Evolutionary conservation across 2,329 filamentous ascomycete species (phyloP).

Genomic region (Neonectria punicea): DNA sequence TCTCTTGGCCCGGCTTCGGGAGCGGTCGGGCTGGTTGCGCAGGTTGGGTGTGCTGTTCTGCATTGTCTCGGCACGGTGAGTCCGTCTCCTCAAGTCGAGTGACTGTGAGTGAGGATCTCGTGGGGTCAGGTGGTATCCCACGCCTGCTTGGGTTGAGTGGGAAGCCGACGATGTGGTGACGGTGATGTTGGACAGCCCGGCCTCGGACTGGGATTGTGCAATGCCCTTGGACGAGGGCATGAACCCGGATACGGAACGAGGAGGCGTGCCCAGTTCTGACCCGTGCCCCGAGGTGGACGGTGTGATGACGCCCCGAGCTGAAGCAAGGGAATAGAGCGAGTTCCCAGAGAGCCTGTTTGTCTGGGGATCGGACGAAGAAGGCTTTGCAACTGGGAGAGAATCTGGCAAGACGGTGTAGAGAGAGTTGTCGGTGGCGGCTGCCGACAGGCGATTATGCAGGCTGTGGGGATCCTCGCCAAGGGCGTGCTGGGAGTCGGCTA

Average conservation of each 20-base stretch:
- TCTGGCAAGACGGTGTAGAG: conserved; percentile 58
- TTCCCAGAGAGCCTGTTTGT: conserved; percentile 77
- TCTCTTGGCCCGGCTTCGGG: conserved; percentile 76
- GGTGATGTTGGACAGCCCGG: conserved; percentile 62
- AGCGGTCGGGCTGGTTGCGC: conserved; percentile 63
- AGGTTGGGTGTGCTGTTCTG: conserved; percentile 47
- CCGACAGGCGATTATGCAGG: conserved; percentile 55
- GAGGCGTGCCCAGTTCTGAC: conserved; percentile 58
- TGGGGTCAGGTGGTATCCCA: conserved; percentile 57
- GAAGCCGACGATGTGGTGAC: conserved; percentile 62
- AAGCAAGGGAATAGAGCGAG: conserved; percentile 76
- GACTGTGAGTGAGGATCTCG: conserved; percentile 54
- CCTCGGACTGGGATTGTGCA: conserved; percentile 59
- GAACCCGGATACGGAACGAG: conserved; percentile 57
- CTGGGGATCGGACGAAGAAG: conserved; percentile 62
- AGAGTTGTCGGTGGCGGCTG: conserved; percentile 39
- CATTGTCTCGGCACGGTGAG: conserved; percentile 50
- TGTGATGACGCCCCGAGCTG: conserved; percentile 62
- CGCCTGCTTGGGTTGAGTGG: conserved; percentile 54
- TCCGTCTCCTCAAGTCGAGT: conserved; percentile 59
- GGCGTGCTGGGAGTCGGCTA: conserved; percentile 54
- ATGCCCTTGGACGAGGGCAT: conserved; percentile 58
- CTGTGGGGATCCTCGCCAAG: conserved; percentile 61
- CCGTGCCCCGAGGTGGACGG: conserved; percentile 64
- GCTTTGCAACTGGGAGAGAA: conserved; percentile 55